Percentiles rank a stretch among this genome's conserved stretches.
These are phyloP conservation scores for Oemleria cerasiformis DNA, from an alignment of 306 rosid genomes.

Conservation along the genomic window DNA sequence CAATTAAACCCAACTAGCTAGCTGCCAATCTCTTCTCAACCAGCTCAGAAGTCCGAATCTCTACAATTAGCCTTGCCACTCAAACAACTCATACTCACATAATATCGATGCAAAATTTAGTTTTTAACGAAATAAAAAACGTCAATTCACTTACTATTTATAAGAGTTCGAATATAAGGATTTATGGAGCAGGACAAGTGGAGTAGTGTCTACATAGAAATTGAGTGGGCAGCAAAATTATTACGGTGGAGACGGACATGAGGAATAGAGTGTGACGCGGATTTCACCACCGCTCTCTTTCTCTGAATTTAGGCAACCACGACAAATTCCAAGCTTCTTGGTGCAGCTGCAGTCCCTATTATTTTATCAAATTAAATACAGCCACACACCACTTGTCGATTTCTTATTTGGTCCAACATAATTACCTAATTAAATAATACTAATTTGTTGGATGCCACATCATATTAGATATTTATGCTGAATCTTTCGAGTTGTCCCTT, in stretches of 20 bases:
- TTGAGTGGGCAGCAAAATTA: conserved; percentile 41
- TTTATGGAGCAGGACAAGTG: not conserved
- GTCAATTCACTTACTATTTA: no score
- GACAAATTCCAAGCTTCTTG: conserved; percentile 55
- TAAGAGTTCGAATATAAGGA: no score
- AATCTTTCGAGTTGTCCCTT: not conserved
- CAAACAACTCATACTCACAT: no score
- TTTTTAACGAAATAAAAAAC: no score
- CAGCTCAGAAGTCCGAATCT: no score
- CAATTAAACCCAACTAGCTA: no score
- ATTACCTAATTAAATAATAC: no score
- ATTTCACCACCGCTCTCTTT: conserved; percentile 42
- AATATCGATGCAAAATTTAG: no score
- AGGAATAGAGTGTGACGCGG: conserved; percentile 40
- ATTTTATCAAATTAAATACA: not conserved
- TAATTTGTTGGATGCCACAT: not conserved
- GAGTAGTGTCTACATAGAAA: conserved; percentile 1
- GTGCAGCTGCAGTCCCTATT: conserved; percentile 28
- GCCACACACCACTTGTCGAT: no score
- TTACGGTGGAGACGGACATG: conserved; percentile 18
- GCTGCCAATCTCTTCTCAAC: no score
- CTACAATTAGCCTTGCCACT: no score
- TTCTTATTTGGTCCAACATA: no score
- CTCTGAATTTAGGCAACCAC: conserved; percentile 23
- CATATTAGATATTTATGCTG: not conserved